Percentiles rank a stretch among this genome's conserved stretches.
phyloP scores from a whole-genome alignment of 202 grass and related monocot species.

The Schoenoplectus tabernaemontani region DNA sequence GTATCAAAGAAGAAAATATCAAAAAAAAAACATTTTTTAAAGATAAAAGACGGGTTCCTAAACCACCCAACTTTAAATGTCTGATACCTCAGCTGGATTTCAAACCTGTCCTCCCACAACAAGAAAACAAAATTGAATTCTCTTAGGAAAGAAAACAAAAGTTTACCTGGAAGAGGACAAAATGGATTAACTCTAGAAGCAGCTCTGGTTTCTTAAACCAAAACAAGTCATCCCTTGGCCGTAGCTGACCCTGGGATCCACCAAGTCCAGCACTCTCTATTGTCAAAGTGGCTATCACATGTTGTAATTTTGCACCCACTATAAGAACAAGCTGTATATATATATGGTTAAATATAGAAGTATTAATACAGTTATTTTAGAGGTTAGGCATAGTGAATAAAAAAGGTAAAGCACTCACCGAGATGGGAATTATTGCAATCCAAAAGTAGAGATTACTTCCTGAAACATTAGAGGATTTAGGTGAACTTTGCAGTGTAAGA shows the following conservation, averaged over 20 bases:
- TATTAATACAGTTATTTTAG: background rate
- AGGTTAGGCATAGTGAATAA: background rate
- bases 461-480: conserved; percentile 35
- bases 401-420: conserved; percentile 39
- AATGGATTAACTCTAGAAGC: conserved; percentile 84
- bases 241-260: conserved; percentile 53
- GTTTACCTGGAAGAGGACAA: conserved; percentile 87
- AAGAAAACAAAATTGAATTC: background rate
- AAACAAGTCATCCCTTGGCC: conserved; percentile 80
- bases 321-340: conserved; percentile 87
- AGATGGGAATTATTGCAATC: conserved; percentile 91
- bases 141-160: background rate
- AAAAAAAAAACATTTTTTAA: too few relatives aligned
- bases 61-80: too few relatives aligned
- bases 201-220: conserved; percentile 99
- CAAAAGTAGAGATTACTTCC: conserved; percentile 97
- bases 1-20: background rate
- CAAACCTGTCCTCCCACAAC: too few relatives aligned
- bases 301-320: conserved; percentile 84
- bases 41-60: too few relatives aligned
- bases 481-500: background rate
- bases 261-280: conserved; percentile 71
- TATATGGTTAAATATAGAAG: conserved; percentile 16
- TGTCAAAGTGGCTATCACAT: conserved; percentile 87
- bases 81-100: too few relatives aligned